These are phyloP conservation scores for Apiotrichum brassicae DNA, from an alignment of 1,284 basidiomycete species.

Conservation along the genomic window DNA sequence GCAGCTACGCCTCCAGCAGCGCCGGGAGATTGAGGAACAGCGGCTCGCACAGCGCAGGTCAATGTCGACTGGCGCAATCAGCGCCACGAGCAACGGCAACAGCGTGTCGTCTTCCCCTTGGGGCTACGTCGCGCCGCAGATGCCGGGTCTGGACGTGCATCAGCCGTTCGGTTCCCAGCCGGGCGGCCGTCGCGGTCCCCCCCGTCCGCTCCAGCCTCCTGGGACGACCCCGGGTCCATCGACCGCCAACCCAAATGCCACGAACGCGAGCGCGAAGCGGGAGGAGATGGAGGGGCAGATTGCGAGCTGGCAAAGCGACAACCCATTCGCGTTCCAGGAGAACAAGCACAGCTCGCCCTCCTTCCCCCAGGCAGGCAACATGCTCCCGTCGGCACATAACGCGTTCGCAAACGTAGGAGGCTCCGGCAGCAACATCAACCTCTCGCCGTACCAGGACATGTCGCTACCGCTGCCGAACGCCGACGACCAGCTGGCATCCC, in stretches of 20 bases:
- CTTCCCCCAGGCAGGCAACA: background rate
- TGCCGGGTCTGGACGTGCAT: conserved; percentile 45
- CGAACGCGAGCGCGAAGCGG: background rate
- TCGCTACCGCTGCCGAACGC: conserved; percentile 6
- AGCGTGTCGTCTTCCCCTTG: conserved; percentile 30
- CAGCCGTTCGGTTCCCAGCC: conserved; percentile 37
- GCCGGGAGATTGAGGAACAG: conserved; percentile 38
- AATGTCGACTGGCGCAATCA: conserved; percentile 7
- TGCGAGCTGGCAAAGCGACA: conserved; percentile 3
- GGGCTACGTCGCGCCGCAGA: conserved; percentile 45
- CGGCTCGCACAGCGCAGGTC: conserved; percentile 19
- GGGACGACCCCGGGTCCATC: background rate
- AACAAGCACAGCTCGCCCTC: conserved; percentile 8
- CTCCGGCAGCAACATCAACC: conserved; percentile 1
- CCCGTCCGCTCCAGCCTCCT: conserved; percentile 43
- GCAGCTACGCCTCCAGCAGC: conserved; percentile 39
- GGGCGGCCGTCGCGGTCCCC: conserved; percentile 14
- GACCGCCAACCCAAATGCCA: no score
- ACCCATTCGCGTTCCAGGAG: conserved; percentile 17
- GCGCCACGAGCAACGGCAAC: conserved; percentile 10
- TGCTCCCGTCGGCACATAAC: conserved; percentile 8
- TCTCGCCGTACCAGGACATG: conserved; percentile 20
- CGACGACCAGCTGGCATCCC: conserved; percentile 2
- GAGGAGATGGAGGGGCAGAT: background rate
- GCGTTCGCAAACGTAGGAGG: background rate